Evolutionary conservation across 805 yeast species (phyloP), one percentile per base, ranked within the genome.

Genomic region (Candida gorgasii): DNA sequence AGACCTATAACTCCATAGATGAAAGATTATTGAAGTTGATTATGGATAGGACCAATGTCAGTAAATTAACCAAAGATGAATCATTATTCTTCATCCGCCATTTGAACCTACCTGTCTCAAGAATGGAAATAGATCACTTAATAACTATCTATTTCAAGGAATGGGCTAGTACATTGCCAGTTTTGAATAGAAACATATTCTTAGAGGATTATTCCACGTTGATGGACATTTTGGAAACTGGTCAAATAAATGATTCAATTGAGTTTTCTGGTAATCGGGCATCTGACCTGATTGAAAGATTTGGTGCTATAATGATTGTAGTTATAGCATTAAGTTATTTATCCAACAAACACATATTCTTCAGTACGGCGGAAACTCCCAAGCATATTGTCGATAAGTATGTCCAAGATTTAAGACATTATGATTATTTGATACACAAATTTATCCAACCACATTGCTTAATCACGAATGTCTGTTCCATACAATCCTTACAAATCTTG

Each of bases 161-260:
- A 44, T 89, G 96, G 95, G 83, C 86, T 20, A 72, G 76, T 18
- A 62, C 79, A 4, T 68, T 83, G 16, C 95, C 96, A 0, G 70
- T 87, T 12, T 55, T 89, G 40, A 87, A 86, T 58, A 79, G 80
- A 48, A 77, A 77, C 32, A 73, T 79, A n/a, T 89, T 89, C 53
- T 68, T 84, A 56, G 65, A 68, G 16, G 78, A 79, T 48, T 88
- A 86, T 57, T 52, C 69, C 19, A 64, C 61, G 19, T 71, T 82
- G 36, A 63, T 67, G 16, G 63, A 66, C 36, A 62, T 79, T 13
- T 53, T 80, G 20, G 84, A 79, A 46, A 50, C 43, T 28, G 48
- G 48, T 9, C 15, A 20, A 16, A 18, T 52, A 28, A 24, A 6
- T 15, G 33, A 27, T 22, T 11, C 11, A 12, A 8, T 11, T 24